Percentiles rank a stretch among this genome's conserved stretches.
phyloP scores from a whole-genome alignment of 768 basidiomycete genomes.

The Epithele typhae region DNA sequence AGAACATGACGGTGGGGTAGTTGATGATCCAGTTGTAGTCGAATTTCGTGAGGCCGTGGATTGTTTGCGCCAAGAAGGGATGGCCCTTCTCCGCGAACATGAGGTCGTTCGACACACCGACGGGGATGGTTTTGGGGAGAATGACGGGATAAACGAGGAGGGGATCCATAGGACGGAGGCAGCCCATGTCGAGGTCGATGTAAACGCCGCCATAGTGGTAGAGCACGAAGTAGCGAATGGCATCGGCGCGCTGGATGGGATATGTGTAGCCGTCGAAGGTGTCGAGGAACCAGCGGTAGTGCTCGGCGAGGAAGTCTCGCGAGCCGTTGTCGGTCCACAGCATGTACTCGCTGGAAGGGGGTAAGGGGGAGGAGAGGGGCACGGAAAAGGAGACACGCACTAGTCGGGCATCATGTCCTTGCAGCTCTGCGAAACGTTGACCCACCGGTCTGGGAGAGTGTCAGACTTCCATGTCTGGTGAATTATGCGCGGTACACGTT shows the following conservation, averaged over 20 bases:
- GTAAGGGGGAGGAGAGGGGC: conserved; percentile 9
- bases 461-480: conserved; percentile 99
- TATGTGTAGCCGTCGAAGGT: conserved; percentile 92
- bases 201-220: conserved; percentile 95
- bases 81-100: conserved; percentile 86
- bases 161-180: conserved; percentile 79
- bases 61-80: conserved; percentile 89
- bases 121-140: conserved; percentile 92
- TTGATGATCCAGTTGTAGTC: conserved; percentile 94
- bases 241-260: conserved; percentile 92
- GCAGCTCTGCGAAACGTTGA: conserved; percentile 75
- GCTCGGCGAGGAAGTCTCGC: conserved; percentile 80
- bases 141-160: conserved; percentile 84
- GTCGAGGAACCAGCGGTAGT: conserved; percentile 91
- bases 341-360: conserved; percentile 75
- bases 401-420: conserved; percentile 94
- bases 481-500: conserved; percentile 86
- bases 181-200: conserved; percentile 95
- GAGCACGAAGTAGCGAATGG: conserved; percentile 96
- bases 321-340: conserved; percentile 95
- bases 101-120: conserved; percentile 96
- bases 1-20: conserved; percentile 99
- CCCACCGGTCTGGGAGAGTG: conserved; percentile 78
- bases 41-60: conserved; percentile 86
- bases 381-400: conserved; percentile 45